Base-by-base conservation (phyloP, 2,329 filamentous ascomycete genomes). In the Onygena corvina region DNA sequence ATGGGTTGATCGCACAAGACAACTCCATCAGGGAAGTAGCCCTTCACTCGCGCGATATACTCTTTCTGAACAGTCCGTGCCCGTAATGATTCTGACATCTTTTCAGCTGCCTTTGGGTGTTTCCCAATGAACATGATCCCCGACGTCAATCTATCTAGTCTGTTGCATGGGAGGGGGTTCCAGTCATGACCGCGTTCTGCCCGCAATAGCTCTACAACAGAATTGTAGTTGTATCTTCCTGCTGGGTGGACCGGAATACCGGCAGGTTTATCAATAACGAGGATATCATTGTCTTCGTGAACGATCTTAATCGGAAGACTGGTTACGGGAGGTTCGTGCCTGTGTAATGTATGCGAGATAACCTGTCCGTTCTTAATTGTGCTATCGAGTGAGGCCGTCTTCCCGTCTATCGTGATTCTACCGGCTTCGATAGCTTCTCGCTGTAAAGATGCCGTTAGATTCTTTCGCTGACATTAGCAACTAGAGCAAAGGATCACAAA, bases 91-190 rank as follows among this genome's bases (percentile, higher is more conserved):
- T 75, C 70, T 49, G 82, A 80, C 57, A 98, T 76, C 27, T 74
- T 73, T 55, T 90, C 86, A 0, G 92, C 90, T 0, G 85, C 86
- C 59, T 80, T 78, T 31, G 81, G 75, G 54, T 86, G 81, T 69
- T 98, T 98, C 23, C 84, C 92, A 58, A 98, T 81, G 65, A 98
- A 98, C 90, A 98, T 96, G 63, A 98, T 85, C 45, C 92, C 92
- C 58, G 87, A 94, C 0, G 92, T 98, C 59, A 98, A 71, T 47
- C 92, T 76, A 64, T 98, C 92, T 23, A 98, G 77, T n/a, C 92
- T 76, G 61, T 98, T 94, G 69, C 90, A 96, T 0, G 92, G 80
- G 49, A 80, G 65, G 0, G 80, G 79, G 51, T 80, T 74, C 65
- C 73, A 83, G 9, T 68, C 65, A 48, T 73, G 67, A 25, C 74